Base-by-base conservation (phyloP, 768 basidiomycete genomes). In the Naganishia vishniacii region DNA sequence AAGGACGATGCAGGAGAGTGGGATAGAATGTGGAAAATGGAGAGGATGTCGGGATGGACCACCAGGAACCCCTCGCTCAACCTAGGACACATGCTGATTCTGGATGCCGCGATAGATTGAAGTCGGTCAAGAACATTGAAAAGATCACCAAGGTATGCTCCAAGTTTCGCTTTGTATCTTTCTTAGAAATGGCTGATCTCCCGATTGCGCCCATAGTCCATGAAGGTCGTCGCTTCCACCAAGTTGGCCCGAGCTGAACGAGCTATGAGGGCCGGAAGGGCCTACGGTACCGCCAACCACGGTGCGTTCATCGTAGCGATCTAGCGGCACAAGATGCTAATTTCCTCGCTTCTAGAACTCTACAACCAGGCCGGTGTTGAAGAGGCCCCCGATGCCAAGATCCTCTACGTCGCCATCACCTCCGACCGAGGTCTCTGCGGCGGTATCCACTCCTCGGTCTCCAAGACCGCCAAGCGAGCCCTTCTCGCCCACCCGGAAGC, bases 401-500 rank as follows among this genome's bases (percentile, higher is more conserved):
- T 88, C 75, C 90, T 98, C 70, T 92, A 94, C 82, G 77, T 98
- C 70, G 90, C 93, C 77, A 79, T 95, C 74, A 95, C 94, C 48
- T 97, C 94, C 61, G 94, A 98, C 86, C 92, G 93, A 81, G 94
- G 95, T 80, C 89, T 99, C 64, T 99, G 94, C 76, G 94, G 95
- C 80, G 94, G 95, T 83, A 94, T 99, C 73, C 94, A 98, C 82
- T 98, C 94, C 44, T 91, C 91, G 60, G 89, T 98, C 75, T 83
- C 88, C 70, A 95, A 97, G 80, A 84, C 85, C 62, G 88, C 91
- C 56, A 88, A 89, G 70, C 84, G 83, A 63, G 87, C 84, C 31
- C 73, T 93, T 62, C 79, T 70, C 34, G 65, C 77, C 31, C 82
- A 84, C 71, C 80, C 81, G 46, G 77, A 79, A 20, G 53, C 87